Percentiles rank a stretch among this genome's conserved stretches.
Conservation (phyloP, 345 rosid genomes). For the Aethionema arabicum region DNA sequence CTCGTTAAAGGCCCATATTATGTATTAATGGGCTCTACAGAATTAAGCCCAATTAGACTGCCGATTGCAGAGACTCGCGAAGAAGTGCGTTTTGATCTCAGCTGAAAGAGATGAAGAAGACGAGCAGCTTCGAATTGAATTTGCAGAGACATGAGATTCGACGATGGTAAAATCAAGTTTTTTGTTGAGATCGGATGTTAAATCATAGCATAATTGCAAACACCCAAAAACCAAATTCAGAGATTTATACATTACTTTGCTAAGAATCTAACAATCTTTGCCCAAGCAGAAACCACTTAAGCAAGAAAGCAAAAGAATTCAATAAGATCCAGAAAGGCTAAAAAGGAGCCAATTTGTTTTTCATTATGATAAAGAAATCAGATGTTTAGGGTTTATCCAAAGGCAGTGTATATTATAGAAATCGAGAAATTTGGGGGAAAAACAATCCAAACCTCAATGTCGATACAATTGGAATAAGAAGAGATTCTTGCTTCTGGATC, state of each 20-base stretch:
- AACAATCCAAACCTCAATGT: constrained; percentile 15
- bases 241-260: neutral
- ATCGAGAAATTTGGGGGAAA: neutral
- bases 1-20: too few species aligned
- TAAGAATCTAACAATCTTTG: neutral
- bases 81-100: too few species aligned
- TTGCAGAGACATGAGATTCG: neutral
- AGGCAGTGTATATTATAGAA: neutral
- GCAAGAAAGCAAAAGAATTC: neutral
- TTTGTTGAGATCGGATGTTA: neutral
- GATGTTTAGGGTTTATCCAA: constrained; percentile 6
- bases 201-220: neutral
- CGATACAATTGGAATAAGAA: constrained; percentile 8
- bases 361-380: constrained; percentile 10
- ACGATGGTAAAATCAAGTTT: neutral
- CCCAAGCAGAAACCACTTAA: neutral
- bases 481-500: constrained; percentile 15
- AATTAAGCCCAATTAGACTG: neutral
- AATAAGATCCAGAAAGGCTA: neutral
- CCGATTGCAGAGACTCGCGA: too few species aligned
- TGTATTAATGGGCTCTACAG: constrained; percentile 17
- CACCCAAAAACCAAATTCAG: neutral
- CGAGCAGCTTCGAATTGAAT: too few species aligned
- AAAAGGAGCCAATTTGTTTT: neutral
- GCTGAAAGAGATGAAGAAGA: too few species aligned